phyloP scores from a whole-genome alignment of 257 asterid species.

The Mentha longifolia region DNA sequence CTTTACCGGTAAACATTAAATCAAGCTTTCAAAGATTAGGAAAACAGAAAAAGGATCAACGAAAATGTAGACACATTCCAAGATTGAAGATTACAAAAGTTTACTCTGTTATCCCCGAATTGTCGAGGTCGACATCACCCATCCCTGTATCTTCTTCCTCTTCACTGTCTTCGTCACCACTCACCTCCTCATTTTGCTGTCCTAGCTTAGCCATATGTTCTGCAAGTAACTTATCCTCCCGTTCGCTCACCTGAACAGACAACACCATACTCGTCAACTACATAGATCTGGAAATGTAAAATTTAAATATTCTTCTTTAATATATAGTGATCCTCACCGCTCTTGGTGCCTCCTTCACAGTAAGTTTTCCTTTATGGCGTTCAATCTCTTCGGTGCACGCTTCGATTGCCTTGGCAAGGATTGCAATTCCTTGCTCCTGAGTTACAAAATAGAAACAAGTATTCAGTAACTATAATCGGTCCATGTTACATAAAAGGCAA shows the following conservation, averaged over 20 bases:
- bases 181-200: constrained; percentile 74
- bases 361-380: constrained; percentile 81
- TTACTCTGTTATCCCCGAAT: constrained; percentile 52
- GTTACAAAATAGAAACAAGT: constrained; percentile 19
- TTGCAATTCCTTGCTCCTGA: constrained; percentile 94
- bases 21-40: neutral
- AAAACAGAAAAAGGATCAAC: neutral
- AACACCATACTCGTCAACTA: constrained; percentile 26
- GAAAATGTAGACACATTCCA: constrained; percentile 26
- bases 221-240: constrained; percentile 86
- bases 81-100: neutral
- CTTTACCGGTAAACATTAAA: neutral
- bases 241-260: constrained; percentile 80
- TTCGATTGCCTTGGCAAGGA: constrained; percentile 81
- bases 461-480: constrained; percentile 11
- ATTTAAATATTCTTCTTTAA: neutral
- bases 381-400: constrained; percentile 85
- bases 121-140: constrained; percentile 87
- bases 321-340: constrained; percentile 64
- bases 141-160: constrained; percentile 97
- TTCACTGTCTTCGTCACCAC: constrained; percentile 91
- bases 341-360: constrained; percentile 88
- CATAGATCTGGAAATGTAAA: neutral
- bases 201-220: constrained; percentile 80
- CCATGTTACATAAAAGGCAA: neutral